Conservation (phyloP, 305 asterid genomes). For the Fraxinus nigra region DNA sequence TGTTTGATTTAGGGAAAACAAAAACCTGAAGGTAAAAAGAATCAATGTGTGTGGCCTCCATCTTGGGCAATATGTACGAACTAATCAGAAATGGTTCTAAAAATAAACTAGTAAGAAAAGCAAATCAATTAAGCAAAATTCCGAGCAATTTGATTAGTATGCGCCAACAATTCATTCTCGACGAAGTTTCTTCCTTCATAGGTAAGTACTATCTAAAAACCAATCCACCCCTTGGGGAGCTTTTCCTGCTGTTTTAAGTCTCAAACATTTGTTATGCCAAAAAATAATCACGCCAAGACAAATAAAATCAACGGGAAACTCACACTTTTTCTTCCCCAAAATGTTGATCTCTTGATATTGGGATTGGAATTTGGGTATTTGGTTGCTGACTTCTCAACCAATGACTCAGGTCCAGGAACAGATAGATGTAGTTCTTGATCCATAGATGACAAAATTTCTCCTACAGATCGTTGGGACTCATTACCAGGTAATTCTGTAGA, state of each 20-base stretch:
- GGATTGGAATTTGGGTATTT: constrained; percentile 50
- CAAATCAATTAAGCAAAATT: constrained; percentile 7
- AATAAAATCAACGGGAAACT: constrained; percentile 33
- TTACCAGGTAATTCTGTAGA: constrained; percentile 44
- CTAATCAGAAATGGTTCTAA: not conserved
- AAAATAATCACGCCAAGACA: constrained; percentile 10
- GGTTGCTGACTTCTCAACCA: constrained; percentile 49
- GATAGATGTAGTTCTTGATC: constrained; percentile 70
- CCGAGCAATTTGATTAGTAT: constrained; percentile 16
- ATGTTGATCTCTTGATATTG: constrained; percentile 67
- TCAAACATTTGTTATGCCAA: not conserved
- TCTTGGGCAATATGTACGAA: not conserved
- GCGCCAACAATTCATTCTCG: constrained; percentile 5
- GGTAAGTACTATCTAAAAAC: constrained; percentile 13
- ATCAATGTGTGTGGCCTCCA: not conserved
- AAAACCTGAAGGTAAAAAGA: not conserved
- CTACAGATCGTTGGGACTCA: constrained; percentile 79
- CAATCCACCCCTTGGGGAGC: not conserved
- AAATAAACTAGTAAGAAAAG: constrained; percentile 1
- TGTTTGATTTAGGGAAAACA: constrained; percentile 6
- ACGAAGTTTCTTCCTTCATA: constrained; percentile 10
- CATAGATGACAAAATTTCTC: constrained; percentile 71
- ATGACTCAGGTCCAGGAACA: constrained; percentile 51
- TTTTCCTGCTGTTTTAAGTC: constrained; percentile 10
- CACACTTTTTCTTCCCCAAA: constrained; percentile 90